phyloP scores from a whole-genome alignment of 1,284 basidiomycete genomes.

The Apiotrichum akiyoshidainum region DNA sequence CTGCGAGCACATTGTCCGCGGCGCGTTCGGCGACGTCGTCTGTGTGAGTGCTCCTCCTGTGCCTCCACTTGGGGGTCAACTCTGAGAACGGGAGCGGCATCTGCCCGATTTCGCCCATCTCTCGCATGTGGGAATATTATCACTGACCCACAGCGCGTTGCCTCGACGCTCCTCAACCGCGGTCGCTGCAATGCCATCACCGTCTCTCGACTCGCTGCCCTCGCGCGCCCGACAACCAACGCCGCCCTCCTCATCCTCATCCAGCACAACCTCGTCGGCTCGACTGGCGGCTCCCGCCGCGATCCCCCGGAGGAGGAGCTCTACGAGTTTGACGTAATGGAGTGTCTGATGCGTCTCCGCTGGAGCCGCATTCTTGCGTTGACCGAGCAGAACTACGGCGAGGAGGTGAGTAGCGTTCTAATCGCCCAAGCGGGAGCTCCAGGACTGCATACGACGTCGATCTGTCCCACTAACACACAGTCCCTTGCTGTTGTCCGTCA shows the following conservation, averaged over 20 bases:
- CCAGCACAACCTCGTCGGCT: slow-evolving; percentile 89
- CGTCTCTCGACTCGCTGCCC: slow-evolving; percentile 61
- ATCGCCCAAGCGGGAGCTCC: too few species aligned
- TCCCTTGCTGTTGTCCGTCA: slow-evolving; percentile 69
- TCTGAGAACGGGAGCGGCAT: too few species aligned
- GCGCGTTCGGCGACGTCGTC: slow-evolving; percentile 48
- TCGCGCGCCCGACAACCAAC: slow-evolving; percentile 60
- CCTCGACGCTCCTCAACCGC: slow-evolving; percentile 73
- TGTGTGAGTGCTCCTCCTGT: slow-evolving; percentile 31
- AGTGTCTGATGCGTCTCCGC: slow-evolving; percentile 71
- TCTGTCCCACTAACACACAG: slow-evolving; percentile 49
- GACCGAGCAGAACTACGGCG: slow-evolving; percentile 66
- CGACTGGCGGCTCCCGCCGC: slow-evolving; percentile 58
- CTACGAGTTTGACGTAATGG: slow-evolving; percentile 64
- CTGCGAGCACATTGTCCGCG: slow-evolving; percentile 48
- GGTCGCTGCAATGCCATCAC: slow-evolving; percentile 71
- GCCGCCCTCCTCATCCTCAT: slow-evolving; percentile 76
- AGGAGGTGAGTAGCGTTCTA: slow-evolving; percentile 56
- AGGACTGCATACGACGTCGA: too few species aligned
- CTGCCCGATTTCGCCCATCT: too few species aligned
- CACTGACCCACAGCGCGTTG: slow-evolving; percentile 62
- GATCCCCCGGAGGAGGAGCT: slow-evolving; percentile 66
- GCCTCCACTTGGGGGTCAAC: not conserved
- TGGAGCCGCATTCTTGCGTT: slow-evolving; percentile 76
- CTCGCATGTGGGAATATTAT: too few species aligned